These are phyloP conservation scores for Ceratocystis cacaofunesta DNA, from an alignment of 2,329 filamentous ascomycete species.

Conservation along the genomic window DNA sequence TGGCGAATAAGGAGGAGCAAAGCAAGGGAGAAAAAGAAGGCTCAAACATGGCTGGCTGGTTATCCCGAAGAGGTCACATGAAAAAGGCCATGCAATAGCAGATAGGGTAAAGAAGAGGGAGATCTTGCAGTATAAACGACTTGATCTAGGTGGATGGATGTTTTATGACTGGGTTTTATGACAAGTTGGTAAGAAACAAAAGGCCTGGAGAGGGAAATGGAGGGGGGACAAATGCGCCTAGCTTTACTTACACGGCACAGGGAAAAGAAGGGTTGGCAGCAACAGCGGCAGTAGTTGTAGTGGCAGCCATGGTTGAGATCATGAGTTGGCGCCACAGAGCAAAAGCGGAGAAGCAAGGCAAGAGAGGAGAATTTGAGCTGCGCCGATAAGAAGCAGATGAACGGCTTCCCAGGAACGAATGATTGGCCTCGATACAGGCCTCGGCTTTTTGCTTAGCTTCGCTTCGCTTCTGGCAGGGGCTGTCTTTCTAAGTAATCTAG, in stretches of 20 bases:
- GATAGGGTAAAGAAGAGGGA: neutral
- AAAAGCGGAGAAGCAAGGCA: neutral
- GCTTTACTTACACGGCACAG: slow-evolving; percentile 42
- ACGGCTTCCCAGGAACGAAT: neutral
- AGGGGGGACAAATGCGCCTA: neutral
- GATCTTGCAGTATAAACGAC: neutral
- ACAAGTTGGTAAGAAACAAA: neutral
- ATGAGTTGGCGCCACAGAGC: slow-evolving; percentile 14
- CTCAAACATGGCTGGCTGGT: neutral
- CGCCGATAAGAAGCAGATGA: neutral
- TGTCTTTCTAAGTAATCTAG: neutral
- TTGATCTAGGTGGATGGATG: neutral
- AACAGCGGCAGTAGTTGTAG: neutral
- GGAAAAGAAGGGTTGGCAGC: slow-evolving; percentile 39
- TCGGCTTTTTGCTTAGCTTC: neutral
- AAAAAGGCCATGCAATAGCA: neutral
- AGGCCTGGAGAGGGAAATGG: slow-evolving; percentile 18
- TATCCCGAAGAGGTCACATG: neutral
- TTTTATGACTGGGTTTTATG: neutral
- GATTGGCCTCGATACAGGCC: neutral
- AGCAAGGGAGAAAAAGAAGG: neutral
- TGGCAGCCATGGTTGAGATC: slow-evolving; percentile 26
- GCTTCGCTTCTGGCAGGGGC: neutral
- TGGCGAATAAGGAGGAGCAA: neutral
- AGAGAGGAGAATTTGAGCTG: neutral